phyloP scores from a whole-genome alignment of 1,284 basidiomycete species.

The Moniliophthora roreri region DNA sequence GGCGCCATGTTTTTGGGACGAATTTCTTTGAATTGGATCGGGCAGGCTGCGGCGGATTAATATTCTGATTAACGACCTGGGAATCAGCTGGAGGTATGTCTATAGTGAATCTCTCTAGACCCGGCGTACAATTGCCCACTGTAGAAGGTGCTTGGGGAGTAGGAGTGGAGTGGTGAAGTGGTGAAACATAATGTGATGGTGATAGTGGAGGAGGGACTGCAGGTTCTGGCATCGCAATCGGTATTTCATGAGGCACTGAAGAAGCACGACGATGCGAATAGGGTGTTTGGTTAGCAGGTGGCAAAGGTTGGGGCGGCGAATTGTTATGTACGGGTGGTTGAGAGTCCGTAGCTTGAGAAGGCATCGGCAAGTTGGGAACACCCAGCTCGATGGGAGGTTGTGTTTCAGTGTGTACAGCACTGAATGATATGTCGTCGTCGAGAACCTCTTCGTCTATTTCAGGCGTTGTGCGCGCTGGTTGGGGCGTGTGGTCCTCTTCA shows the following conservation, averaged over 20 bases:
- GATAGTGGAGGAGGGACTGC: too few species aligned
- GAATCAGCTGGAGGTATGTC: constrained; percentile 13
- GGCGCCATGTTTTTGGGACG: not conserved
- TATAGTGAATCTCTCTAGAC: constrained; percentile 10
- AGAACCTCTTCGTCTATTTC: not conserved
- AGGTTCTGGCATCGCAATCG: too few species aligned
- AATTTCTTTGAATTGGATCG: constrained; percentile 8
- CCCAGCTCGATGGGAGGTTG: not conserved
- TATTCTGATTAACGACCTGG: constrained; percentile 8
- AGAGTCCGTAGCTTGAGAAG: not conserved
- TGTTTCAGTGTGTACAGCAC: not conserved
- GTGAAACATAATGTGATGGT: too few species aligned
- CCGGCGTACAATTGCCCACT: constrained; percentile 8
- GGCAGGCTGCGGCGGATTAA: constrained; percentile 1
- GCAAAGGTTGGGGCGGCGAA: too few species aligned
- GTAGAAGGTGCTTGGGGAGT: not conserved
- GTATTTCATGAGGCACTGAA: too few species aligned
- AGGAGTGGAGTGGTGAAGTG: not conserved
- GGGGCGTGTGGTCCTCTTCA: not conserved
- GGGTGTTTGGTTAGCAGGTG: too few species aligned
- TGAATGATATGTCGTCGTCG: not conserved
- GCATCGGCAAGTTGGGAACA: not conserved
- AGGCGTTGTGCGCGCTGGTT: not conserved
- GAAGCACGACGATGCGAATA: too few species aligned
- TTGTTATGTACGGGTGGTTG: too few species aligned